A percentile compares a stretch with the other conserved stretches of the same genome.
Conservation (phyloP, 1,139 yeast genomes). For the Saccharomyces hybrid region DNA sequence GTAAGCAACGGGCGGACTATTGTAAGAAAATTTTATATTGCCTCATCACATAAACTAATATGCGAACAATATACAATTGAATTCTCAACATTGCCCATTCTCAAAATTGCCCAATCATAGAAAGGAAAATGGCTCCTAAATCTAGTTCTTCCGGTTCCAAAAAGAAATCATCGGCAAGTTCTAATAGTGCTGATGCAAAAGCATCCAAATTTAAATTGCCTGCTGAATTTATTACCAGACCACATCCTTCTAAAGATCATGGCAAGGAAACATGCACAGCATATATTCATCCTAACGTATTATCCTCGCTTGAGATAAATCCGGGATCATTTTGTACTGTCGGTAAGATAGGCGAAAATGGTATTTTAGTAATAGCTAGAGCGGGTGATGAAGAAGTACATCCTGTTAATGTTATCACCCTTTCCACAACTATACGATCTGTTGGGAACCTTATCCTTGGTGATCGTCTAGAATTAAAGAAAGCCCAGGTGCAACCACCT, state of each 20-base stretch:
- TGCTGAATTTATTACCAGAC: slow-evolving; percentile 50
- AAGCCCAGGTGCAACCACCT: slow-evolving; percentile 42
- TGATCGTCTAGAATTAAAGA: slow-evolving; percentile 53
- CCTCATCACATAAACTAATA: neutral
- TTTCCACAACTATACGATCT: slow-evolving; percentile 44
- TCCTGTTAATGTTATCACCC: slow-evolving; percentile 41
- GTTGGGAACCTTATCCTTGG: slow-evolving; percentile 61
- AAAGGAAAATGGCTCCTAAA: slow-evolving; percentile 26
- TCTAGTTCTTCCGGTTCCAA: slow-evolving; percentile 21
- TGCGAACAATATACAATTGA: neutral
- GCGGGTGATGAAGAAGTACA: slow-evolving; percentile 38
- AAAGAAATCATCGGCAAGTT: slow-evolving; percentile 23
- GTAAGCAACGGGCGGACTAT: neutral
- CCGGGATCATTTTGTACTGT: slow-evolving; percentile 51
- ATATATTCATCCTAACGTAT: slow-evolving; percentile 44
- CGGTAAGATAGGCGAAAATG: slow-evolving; percentile 42
- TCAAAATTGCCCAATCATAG: neutral
- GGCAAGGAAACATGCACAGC: slow-evolving; percentile 37
- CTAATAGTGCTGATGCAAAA: slow-evolving; percentile 14
- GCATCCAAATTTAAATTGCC: slow-evolving; percentile 35
- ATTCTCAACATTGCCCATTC: neutral
- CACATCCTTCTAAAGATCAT: slow-evolving; percentile 35
- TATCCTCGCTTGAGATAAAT: slow-evolving; percentile 46
- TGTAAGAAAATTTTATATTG: neutral
- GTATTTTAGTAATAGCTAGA: slow-evolving; percentile 40